Base-by-base conservation (phyloP, 2,329 filamentous ascomycete species). In the Beauveria bassiana region DNA sequence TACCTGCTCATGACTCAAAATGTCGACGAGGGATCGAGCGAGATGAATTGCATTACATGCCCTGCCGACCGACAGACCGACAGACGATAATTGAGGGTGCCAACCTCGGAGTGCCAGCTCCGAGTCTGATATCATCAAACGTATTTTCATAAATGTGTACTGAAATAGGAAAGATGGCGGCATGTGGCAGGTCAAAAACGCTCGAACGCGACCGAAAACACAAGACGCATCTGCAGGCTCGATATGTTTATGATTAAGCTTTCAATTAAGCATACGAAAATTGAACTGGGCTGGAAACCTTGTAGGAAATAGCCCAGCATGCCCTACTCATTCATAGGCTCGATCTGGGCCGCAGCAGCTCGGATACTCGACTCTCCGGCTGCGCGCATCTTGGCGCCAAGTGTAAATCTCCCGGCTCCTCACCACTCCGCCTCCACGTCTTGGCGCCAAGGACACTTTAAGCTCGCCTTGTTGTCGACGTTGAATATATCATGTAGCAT, bases 351-450 rank as follows among this genome's bases (percentile, higher is more conserved):
- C 26, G 3, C 8, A 10, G 3, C 16, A 18, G 34, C 51, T 42
- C 51, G 51, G 51, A 54, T 54, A 7, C 38, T 43, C 38, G 16
- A 10, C 20, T 42, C 4, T 54, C 51, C 51, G 51, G 51, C 51
- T 43, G n/a, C 51, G n/a, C 51, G 38, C 51, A 14, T 54, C 51
- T 54, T 54, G 51, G 51, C 51, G 51, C 51, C 51, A 26, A 54
- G 51, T 18, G 20, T 24, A 9, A n/a, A n/a, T 24, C 51, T 42
- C 51, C 51, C 34, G 51, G 51, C 31, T 54, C 20, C 26, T 54
- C 51, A 43, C 34, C 51, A 42, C 51, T 54, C 51, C 51, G 51
- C 31, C 7, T 24, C 34, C 20, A 26, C 51, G 24, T 40, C 51
- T 54, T 54, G 51, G 51, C 51, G 51, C 51, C 51, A 12, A 54